A percentile compares a stretch with the other conserved stretches of the same genome.
Evolutionary conservation across 2,329 filamentous ascomycete genomes (phyloP).

Genomic region (Sporothrix brunneoviolacea): DNA sequence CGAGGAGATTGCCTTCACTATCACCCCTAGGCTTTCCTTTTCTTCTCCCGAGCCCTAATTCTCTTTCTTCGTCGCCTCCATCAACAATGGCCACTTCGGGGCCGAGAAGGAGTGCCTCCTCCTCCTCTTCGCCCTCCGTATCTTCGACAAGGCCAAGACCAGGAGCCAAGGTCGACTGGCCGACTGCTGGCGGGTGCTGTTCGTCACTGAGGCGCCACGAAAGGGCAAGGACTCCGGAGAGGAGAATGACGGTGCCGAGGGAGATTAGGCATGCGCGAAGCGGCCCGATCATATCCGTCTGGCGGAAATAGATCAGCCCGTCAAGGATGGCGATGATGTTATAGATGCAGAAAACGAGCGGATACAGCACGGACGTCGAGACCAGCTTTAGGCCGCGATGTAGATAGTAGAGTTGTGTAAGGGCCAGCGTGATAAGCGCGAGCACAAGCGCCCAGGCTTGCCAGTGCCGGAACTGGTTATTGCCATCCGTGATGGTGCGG

Average conservation of each 20-base stretch:
- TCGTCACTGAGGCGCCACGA: slow-evolving; percentile 89
- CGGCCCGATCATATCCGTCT: slow-evolving; percentile 70
- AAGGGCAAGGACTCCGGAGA: slow-evolving; percentile 81
- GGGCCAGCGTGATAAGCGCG: slow-evolving; percentile 70
- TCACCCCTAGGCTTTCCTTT: neutral
- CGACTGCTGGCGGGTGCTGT: slow-evolving; percentile 52
- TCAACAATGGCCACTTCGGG: slow-evolving; percentile 33
- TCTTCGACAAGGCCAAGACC: slow-evolving; percentile 76
- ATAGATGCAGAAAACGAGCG: slow-evolving; percentile 96
- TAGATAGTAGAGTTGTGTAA: slow-evolving; percentile 90
- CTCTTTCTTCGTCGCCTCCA: slow-evolving; percentile 30
- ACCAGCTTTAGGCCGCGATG: slow-evolving; percentile 90
- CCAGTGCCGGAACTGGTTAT: slow-evolving; percentile 93
- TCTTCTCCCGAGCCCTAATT: no score
- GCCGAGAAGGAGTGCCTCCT: slow-evolving; percentile 46
- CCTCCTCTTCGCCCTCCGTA: slow-evolving; percentile 52
- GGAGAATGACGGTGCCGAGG: slow-evolving; percentile 76
- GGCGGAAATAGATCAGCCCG: slow-evolving; percentile 92
- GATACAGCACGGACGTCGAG: slow-evolving; percentile 92
- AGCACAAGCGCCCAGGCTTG: slow-evolving; percentile 89
- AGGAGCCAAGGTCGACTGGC: slow-evolving; percentile 67
- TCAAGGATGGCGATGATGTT: slow-evolving; percentile 98
- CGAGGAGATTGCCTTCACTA: slow-evolving; percentile 30
- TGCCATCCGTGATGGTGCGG: slow-evolving; percentile 71
- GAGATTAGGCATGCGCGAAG: slow-evolving; percentile 76